Base-by-base conservation (phyloP, 805 yeast species). In the Zygosaccharomyces siamensis region DNA sequence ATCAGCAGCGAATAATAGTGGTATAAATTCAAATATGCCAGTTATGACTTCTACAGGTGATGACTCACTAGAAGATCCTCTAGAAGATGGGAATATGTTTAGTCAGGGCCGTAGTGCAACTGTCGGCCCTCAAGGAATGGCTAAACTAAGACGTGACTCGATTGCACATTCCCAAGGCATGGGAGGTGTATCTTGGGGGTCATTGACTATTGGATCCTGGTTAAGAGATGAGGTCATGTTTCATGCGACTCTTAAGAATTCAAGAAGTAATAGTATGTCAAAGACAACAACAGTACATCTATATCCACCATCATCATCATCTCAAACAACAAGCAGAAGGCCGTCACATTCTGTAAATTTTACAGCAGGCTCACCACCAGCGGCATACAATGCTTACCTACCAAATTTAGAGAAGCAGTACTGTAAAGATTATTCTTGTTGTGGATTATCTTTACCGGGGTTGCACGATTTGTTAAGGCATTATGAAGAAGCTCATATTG, bases 151-250 rank as follows among this genome's bases (percentile, higher is more conserved):
- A 62, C 76, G 97, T 55, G 98, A 92, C 60, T 82, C 90, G 49
- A 81, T 93, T 50, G 97, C 97, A 27, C 98, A 92, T 66, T 85
- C 96, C 2, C 96, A 89, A 65, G 98, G 98, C 8, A 87, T 93
- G 84, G 98, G 98, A 39, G 99, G 98, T 41, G 86, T 92, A 30
- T 84, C 95, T 7, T 92, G 97, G 97, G 98, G 98, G 20, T 89
- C 96, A 2, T 81, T 90, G 49, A 85, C 95, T 24, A 89, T 92
- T 27, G 97, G 97, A 11, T 83, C 93, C 12, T 92, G 99, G 99
- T 73, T 92, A 21, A 86, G 89, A 63, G 98, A 92, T 66, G 99
- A 92, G 62, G 92, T 86, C 16, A 76, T 86, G 81, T 77, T 84
- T 72, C 75, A 68, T 44, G 56, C 64, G 2, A 59, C 63, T 18